These are phyloP conservation scores for Capsicum chinense DNA, from an alignment of 257 asterid genomes.

Conservation along the genomic window DNA sequence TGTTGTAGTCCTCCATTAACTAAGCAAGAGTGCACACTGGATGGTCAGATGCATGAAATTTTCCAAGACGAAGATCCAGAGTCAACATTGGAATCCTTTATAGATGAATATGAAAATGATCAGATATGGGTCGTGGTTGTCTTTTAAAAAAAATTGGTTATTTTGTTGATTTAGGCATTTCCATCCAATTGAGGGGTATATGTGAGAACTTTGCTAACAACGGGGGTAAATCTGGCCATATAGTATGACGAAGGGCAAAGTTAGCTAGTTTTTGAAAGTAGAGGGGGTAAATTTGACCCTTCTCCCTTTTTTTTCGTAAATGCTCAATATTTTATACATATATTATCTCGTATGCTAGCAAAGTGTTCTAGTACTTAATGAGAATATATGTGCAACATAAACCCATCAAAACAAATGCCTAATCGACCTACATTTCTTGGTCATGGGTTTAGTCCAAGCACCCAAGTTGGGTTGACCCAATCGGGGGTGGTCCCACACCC, in stretches of 20 bases:
- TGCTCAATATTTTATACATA: background rate
- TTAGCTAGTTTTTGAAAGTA: too few relatives aligned
- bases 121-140: too few relatives aligned
- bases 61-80: constrained; percentile 66
- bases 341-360: background rate
- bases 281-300: too few relatives aligned
- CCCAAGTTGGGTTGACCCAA: background rate
- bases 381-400: background rate
- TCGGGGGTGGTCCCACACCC: background rate
- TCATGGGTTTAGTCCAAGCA: background rate
- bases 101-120: constrained; percentile 41
- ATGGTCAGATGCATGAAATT: constrained; percentile 53
- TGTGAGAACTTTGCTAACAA: too few relatives aligned
- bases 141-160: too few relatives aligned
- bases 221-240: too few relatives aligned
- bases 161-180: too few relatives aligned
- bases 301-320: background rate
- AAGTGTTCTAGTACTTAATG: background rate
- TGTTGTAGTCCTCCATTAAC: background rate
- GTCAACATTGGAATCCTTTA: constrained; percentile 50
- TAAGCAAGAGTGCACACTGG: background rate
- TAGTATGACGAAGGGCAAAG: too few relatives aligned
- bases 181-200: too few relatives aligned
- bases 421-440: background rate
- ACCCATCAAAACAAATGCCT: background rate